Evolutionary conservation across 2,329 filamentous ascomycete species (phyloP), one percentile per base, ranked within the genome.

Genomic region (Fusarium sp.): DNA sequence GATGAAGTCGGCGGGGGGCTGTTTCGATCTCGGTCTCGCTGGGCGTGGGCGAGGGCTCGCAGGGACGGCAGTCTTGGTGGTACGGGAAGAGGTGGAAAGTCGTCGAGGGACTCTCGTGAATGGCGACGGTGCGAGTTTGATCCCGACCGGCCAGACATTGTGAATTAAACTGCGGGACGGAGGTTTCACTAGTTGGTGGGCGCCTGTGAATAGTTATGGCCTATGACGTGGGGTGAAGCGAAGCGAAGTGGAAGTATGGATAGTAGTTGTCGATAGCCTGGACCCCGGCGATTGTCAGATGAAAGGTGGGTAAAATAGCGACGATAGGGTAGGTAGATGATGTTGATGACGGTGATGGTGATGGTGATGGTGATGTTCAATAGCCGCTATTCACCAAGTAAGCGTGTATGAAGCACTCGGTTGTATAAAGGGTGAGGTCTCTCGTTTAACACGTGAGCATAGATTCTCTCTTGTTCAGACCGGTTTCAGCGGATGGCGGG

Each of bases 101-200:
- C 71, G 39, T 73, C 67, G 44, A 63, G 58, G 8, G 68, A 48
- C 35, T 73, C 72, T 55, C 69, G 71, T 44, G 68, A 64, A 63
- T 72, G 71, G 52, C 71, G 72, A 45, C 65, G 70, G 52, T 70
- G 63, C 55, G 73, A 66, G 63, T 70, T 69, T 41, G 68, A 58
- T 42, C 71, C 69, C 53, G 71, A 70, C 57, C 74, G 68, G 59
- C 70, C 73, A 59, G 73, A 74, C 74, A 75, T 76, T 53, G 45
- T 53, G 63, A 47, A 50, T 41, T 33, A 27, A 33, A 48, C 33
- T 33, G 50, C 43, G 59, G 42, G 46, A 51, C 49, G 50, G 21
- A 36, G 42, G 53, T 17, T 62, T 52, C 31, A 51, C 52, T 62
- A 42, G 55, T 57, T 35, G 51, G 57, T 50, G 57, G 52, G 42